phyloP scores from a whole-genome alignment of 208 protist species.

The Leishmania arabica region DNA sequence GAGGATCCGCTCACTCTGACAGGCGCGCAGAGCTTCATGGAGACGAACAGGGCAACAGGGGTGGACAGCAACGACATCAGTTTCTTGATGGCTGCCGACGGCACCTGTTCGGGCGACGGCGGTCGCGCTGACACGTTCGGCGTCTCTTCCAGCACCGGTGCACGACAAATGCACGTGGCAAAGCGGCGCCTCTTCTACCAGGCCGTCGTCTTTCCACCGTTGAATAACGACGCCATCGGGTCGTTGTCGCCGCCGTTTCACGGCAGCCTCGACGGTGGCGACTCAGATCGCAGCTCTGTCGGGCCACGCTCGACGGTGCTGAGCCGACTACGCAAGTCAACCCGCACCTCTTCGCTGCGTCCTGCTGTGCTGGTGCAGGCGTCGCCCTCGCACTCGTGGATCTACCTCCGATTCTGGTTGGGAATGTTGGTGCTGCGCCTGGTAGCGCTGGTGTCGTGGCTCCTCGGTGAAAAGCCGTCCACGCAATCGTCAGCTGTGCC shows the following conservation, averaged over 20 bases:
- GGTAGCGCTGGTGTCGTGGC: constrained; percentile 25
- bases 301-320: constrained; percentile 10
- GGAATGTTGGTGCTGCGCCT: constrained; percentile 26
- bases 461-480: constrained; percentile 19
- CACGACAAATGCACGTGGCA: constrained; percentile 22
- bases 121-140: neutral
- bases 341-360: constrained; percentile 1
- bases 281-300: neutral
- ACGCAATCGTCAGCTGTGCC: neutral
- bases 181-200: constrained; percentile 36
- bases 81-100: constrained; percentile 5
- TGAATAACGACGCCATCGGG: neutral
- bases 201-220: constrained; percentile 25
- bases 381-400: constrained; percentile 25
- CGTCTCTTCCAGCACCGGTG: neutral
- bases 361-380: constrained; percentile 12
- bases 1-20: constrained; percentile 28
- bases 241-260: neutral
- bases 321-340: constrained; percentile 1
- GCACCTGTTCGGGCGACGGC: neutral
- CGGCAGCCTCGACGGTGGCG: constrained; percentile 1
- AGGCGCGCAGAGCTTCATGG: constrained; percentile 28
- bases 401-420: constrained; percentile 53
- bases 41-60: neutral
- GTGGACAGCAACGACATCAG: neutral